Base-by-base conservation (phyloP, 2,329 filamentous ascomycete genomes). In the Colletotrichum gloeosporioides region DNA sequence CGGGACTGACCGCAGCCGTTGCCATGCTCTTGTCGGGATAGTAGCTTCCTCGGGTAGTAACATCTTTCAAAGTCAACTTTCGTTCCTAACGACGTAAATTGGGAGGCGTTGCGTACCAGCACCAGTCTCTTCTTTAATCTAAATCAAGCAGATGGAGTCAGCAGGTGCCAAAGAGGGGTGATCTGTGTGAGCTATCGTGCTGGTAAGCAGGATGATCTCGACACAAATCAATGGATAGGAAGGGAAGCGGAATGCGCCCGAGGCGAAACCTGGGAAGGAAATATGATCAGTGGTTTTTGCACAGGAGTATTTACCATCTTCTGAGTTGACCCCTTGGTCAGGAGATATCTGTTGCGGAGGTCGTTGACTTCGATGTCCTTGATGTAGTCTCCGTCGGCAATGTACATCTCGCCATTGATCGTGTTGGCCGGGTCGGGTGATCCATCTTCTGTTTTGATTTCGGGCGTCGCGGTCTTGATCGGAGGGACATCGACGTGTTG, bases 111-210 rank as follows among this genome's bases (percentile, higher is more conserved):
- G 92, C 96, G 93, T 99, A 99, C 97, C 97, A 91, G 97, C 96
- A 91, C 97, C 97, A 93, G 96, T 99, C 83, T 98, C 95, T 90
- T 98, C 96, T 94, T 98, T 98, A 83, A 99, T 99, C 97, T 99
- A 96, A 82, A 95, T 94, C 93, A 97, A 92, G 93, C 90, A 93
- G 88, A 88, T 88, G 90, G 93, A 92, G 96, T 98, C 93, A 99
- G 96, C 95, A 97, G 92, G 93, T 95, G 95, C 92, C 93, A 95
- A 92, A 92, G 92, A 93, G 92, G 90, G 89, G 85, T 85, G 83
- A 85, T 85, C 86, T 87, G 87, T 87, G 85, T 85, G 87, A 91
- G 92, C 93, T 94, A 91, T 90, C 88, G 89, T 87, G 90, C 89
- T 86, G 87, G 93, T 94, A 93, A 95, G 92, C 92, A 92, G 92